Conservation (phyloP, 805 yeast species). For the Myxozyma neotropica region DNA sequence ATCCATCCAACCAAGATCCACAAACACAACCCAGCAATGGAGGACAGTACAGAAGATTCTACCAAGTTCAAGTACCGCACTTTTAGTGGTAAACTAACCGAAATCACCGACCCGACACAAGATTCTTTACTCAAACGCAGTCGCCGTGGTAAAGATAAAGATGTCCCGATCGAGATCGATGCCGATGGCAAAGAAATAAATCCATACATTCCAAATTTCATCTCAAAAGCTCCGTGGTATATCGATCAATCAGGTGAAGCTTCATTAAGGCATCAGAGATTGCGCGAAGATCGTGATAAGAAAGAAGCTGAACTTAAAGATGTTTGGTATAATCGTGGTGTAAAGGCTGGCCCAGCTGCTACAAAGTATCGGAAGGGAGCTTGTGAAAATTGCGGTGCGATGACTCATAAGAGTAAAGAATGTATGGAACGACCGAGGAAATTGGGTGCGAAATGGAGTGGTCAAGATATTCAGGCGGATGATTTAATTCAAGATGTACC, state of each 20-base stretch:
- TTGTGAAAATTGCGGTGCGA: slow-evolving; percentile 64
- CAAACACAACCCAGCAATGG: not conserved
- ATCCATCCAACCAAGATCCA: not conserved
- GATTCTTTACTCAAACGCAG: not conserved
- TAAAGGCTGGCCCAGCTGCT: slow-evolving; percentile 39
- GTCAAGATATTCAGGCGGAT: slow-evolving; percentile 39
- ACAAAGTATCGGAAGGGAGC: slow-evolving; percentile 45
- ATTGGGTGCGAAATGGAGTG: slow-evolving; percentile 44
- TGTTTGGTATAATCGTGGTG: slow-evolving; percentile 42
- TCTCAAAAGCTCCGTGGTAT: slow-evolving; percentile 44
- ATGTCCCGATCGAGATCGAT: slow-evolving; percentile 37
- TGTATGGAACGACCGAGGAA: slow-evolving; percentile 62
- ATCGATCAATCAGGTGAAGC: slow-evolving; percentile 34
- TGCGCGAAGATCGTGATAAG: slow-evolving; percentile 30
- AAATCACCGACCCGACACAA: not conserved
- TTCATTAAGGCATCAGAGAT: slow-evolving; percentile 39
- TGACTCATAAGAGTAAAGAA: slow-evolving; percentile 53
- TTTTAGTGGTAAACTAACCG: slow-evolving; percentile 5
- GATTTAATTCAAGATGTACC: slow-evolving; percentile 37
- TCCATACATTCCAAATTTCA: slow-evolving; percentile 43
- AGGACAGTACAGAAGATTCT: not conserved
- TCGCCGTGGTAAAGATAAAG: slow-evolving; percentile 16
- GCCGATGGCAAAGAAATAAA: slow-evolving; percentile 45
- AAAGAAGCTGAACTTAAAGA: slow-evolving; percentile 30
- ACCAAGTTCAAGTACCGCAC: slow-evolving; percentile 5